phyloP scores from a whole-genome alignment of 2,329 filamentous ascomycete species.

The Fusarium dimerum region DNA sequence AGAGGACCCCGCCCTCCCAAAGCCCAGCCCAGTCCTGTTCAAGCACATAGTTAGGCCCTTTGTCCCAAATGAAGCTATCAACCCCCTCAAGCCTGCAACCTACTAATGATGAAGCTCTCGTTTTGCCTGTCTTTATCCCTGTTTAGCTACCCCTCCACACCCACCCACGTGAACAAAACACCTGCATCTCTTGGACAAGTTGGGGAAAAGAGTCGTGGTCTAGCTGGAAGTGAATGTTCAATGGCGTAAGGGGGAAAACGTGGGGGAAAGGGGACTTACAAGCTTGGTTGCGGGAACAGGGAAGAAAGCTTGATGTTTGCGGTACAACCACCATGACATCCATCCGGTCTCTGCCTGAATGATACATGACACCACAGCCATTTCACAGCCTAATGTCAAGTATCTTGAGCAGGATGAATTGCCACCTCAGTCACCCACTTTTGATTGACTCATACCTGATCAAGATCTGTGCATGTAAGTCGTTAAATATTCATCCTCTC shows the following conservation, averaged over 20 bases:
- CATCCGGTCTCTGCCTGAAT: not conserved
- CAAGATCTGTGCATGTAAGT: not conserved
- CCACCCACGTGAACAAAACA: not conserved
- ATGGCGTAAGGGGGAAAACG: not conserved
- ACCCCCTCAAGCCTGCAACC: no score
- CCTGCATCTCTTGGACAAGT: not conserved
- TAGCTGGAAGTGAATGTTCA: not conserved
- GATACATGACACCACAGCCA: not conserved
- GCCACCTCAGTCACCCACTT: not conserved
- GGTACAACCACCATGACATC: not conserved
- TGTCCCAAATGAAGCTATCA: no score
- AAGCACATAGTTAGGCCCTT: no score
- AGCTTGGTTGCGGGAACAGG: not conserved
- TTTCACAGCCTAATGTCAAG: not conserved
- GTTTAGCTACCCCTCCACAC: not conserved
- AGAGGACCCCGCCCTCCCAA: no score
- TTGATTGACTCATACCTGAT: not conserved
- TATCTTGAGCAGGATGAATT: not conserved
- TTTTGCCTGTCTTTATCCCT: not conserved
- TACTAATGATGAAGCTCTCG: not conserved
- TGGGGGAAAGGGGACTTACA: no score
- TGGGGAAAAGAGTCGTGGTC: not conserved
- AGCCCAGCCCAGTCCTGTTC: no score
- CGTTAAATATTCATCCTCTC: not conserved
- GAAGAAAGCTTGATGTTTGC: not conserved